phyloP scores from a whole-genome alignment of 176 grass and related monocot species.

The Leersia perrieri region DNA sequence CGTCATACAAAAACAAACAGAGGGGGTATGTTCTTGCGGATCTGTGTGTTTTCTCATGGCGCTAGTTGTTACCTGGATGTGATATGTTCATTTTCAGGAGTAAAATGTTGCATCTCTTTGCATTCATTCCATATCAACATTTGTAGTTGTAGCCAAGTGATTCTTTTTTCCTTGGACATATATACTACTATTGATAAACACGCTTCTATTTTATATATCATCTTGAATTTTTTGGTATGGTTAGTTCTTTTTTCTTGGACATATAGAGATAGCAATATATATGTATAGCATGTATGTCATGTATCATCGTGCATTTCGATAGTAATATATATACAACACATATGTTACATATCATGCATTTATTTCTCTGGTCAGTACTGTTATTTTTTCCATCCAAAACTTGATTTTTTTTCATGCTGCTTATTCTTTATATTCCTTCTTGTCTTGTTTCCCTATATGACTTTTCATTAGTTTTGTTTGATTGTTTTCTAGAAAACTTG shows the following conservation, averaged over 20 bases:
- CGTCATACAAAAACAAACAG: too few species aligned
- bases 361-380: background rate
- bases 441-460: background rate
- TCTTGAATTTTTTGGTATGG: background rate
- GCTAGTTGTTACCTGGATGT: background rate
- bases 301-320: background rate
- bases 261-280: too few species aligned
- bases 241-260: too few species aligned
- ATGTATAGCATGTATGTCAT: too few species aligned
- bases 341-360: background rate
- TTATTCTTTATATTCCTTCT: background rate
- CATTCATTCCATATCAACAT: background rate
- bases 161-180: background rate
- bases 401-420: background rate
- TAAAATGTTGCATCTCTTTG: background rate
- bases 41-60: background rate
- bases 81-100: too few species aligned
- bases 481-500: constrained; percentile 28
- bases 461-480: background rate
- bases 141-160: background rate
- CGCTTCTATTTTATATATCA: background rate
- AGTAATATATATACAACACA: background rate
- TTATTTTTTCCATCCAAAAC: background rate
- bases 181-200: background rate
- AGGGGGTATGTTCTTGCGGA: too few species aligned